These are phyloP conservation scores for Yamadazyma spencermartinsiae DNA, from an alignment of 1,139 yeast genomes.

Conservation along the genomic window DNA sequence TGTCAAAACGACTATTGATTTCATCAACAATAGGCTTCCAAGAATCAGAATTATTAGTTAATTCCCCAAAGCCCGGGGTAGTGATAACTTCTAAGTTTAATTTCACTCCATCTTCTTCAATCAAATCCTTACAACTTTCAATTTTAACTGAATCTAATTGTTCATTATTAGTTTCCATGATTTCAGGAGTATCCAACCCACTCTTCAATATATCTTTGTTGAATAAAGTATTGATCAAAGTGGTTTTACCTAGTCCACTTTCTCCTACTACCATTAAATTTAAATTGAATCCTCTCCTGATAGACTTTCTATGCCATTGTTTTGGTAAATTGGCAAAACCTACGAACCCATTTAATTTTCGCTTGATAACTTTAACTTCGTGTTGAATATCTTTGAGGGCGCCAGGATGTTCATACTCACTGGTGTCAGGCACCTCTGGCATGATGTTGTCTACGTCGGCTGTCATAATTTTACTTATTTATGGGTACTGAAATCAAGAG, in stretches of 20 bases:
- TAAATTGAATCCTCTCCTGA: conserved; percentile 90
- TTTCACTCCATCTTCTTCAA: conserved; percentile 93
- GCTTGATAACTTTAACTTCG: conserved; percentile 64
- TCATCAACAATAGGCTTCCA: conserved; percentile 96
- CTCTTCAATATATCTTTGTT: conserved; percentile 63
- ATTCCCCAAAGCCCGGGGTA: conserved; percentile 94
- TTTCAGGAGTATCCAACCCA: conserved; percentile 17
- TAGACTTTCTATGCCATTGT: conserved; percentile 97
- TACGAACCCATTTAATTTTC: conserved; percentile 87
- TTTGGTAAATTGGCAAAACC: conserved; percentile 98
- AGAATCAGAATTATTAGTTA: conserved; percentile 80
- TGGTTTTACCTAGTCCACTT: conserved; percentile 90
- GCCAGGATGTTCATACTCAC: conserved; percentile 15
- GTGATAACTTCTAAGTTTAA: conserved; percentile 83
- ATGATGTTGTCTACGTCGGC: conserved; percentile 20
- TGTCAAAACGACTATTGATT: conserved; percentile 82
- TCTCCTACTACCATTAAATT: conserved; percentile 91
- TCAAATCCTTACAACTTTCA: conserved; percentile 65
- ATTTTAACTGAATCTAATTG: conserved; percentile 37
- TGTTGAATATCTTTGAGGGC: conserved; percentile 20
- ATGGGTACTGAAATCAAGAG: not conserved
- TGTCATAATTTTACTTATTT: conserved; percentile 3
- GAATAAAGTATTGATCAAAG: conserved; percentile 88
- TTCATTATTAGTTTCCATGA: conserved; percentile 13
- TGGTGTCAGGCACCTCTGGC: conserved; percentile 20